Conservation (phyloP, 495 filamentous ascomycete species). For the Astrothelium macrocarpum region DNA sequence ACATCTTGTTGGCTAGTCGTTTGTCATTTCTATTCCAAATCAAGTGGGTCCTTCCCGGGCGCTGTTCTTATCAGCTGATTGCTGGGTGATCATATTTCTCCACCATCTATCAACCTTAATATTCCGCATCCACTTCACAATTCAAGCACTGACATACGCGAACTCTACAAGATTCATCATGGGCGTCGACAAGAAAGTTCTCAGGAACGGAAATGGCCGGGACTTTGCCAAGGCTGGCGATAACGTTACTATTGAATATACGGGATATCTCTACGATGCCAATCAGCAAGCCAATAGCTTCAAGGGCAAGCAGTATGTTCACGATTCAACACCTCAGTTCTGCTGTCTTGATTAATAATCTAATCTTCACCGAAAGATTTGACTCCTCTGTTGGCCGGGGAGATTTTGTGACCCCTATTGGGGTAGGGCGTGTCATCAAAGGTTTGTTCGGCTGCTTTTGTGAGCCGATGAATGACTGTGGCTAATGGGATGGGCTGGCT, state of each 20-base stretch:
- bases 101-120: neutral
- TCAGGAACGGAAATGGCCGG: conserved; percentile 43
- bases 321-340: neutral
- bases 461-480: neutral
- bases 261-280: conserved; percentile 63
- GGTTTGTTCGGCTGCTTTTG: conserved; percentile 40
- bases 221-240: conserved; percentile 52
- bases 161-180: conserved; percentile 27
- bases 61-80: neutral
- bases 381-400: conserved; percentile 62
- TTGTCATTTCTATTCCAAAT: neutral
- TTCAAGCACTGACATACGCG: neutral
- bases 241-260: conserved; percentile 71
- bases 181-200: conserved; percentile 43
- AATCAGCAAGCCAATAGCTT: conserved; percentile 30
- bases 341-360: neutral
- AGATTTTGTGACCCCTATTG: conserved; percentile 59
- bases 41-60: neutral
- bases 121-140: neutral
- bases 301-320: conserved; percentile 44
- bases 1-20: too few relatives aligned
- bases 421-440: conserved; percentile 66
- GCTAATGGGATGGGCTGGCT: neutral
- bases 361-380: conserved; percentile 46
- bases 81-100: neutral